A percentile compares a stretch with the other conserved stretches of the same genome.
Conservation (phyloP, 306 rosid genomes). For the Pyrus bretschneideri region DNA sequence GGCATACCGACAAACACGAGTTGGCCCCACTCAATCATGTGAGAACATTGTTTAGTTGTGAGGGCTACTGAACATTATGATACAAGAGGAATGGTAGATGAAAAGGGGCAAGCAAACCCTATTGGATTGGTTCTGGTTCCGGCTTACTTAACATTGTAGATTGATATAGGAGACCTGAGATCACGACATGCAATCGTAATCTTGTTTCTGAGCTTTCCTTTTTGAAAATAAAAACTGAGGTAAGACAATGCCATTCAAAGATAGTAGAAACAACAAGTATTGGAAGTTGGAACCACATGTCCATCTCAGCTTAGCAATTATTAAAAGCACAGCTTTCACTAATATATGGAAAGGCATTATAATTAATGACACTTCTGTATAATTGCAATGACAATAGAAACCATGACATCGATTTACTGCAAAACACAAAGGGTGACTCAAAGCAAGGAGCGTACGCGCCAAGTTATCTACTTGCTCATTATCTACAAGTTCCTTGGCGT, state of each 20-base stretch:
- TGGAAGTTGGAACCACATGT: background rate
- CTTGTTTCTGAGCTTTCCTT: background rate
- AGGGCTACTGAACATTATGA: background rate
- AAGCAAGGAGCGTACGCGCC: background rate
- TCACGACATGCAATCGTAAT: background rate
- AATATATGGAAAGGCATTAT: background rate
- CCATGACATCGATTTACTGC: background rate
- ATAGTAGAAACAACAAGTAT: background rate
- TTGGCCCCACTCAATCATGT: background rate
- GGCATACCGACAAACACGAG: background rate
- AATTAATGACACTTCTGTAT: background rate
- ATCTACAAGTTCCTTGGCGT: background rate
- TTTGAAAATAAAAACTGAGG: background rate
- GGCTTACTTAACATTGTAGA: background rate
- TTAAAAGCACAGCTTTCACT: background rate
- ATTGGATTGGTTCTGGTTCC: constrained; percentile 2
- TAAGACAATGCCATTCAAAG: background rate
- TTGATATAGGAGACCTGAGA: constrained; percentile 9
- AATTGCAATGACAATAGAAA: background rate
- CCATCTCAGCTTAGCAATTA: background rate
- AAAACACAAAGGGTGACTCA: background rate
- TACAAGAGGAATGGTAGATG: background rate
- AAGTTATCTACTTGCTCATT: background rate
- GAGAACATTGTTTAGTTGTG: background rate
- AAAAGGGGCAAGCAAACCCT: constrained; percentile 2